phyloP scores from a whole-genome alignment of 2,329 filamentous ascomycete species.

The Aspergillus niger region DNA sequence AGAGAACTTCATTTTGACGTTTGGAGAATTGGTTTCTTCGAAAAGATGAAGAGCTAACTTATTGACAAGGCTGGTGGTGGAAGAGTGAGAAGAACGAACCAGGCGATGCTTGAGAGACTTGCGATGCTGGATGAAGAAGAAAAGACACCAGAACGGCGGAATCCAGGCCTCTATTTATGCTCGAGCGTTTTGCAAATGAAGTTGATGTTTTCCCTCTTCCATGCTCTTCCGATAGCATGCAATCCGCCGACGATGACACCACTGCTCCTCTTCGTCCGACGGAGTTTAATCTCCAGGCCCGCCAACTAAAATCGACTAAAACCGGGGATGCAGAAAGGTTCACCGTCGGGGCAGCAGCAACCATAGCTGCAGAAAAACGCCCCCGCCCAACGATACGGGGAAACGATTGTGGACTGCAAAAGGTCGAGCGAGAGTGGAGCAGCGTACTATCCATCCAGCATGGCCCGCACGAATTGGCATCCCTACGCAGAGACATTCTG shows the following conservation, averaged over 20 bases:
- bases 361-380: not conserved
- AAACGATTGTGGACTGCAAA: too few relatives aligned
- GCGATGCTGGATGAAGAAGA: conserved; percentile 7
- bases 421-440: not conserved
- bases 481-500: not conserved
- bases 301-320: not conserved
- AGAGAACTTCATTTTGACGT: conserved; percentile 52
- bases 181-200: not conserved
- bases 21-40: not conserved
- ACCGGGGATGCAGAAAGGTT: conserved; percentile 1
- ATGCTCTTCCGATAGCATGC: not conserved
- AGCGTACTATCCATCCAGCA: too few relatives aligned
- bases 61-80: not conserved
- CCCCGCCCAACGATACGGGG: not conserved
- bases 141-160: not conserved
- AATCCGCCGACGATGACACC: conserved; percentile 3
- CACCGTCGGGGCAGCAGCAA: conserved; percentile 3
- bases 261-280: not conserved
- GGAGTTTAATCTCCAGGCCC: conserved; percentile 3
- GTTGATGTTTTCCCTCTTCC: not conserved
- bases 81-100: not conserved
- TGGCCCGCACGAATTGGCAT: too few relatives aligned
- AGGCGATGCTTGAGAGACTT: conserved; percentile 9
- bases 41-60: not conserved
- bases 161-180: conserved; percentile 1